Conservation (phyloP, 2,329 filamentous ascomycete species). For the Sclerotinia borealis region DNA sequence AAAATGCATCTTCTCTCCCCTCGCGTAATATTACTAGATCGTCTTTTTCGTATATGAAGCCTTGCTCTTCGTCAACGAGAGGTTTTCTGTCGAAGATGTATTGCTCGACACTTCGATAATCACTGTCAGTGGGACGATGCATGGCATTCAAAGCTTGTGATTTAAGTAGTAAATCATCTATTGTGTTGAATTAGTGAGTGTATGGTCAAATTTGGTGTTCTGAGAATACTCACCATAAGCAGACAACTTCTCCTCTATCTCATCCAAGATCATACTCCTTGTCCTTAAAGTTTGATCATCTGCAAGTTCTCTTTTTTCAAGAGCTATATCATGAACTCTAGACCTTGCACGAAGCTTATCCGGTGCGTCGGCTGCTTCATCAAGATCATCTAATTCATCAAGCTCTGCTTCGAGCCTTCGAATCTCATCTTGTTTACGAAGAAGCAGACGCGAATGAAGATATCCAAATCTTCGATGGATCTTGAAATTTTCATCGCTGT, state of each 20-base stretch:
- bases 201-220: neutral
- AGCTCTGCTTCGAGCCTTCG: constrained; percentile 20
- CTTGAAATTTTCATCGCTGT: constrained; percentile 38
- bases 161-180: constrained; percentile 4
- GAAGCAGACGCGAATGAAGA: constrained; percentile 35
- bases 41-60: constrained; percentile 35
- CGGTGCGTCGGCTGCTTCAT: constrained; percentile 6
- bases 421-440: constrained; percentile 23
- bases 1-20: constrained; percentile 36
- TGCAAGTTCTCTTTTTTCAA: neutral
- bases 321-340: constrained; percentile 10
- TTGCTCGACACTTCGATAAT: constrained; percentile 32
- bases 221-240: constrained; percentile 9
- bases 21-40: constrained; percentile 37
- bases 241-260: constrained; percentile 16
- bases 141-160: constrained; percentile 22
- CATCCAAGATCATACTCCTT: constrained; percentile 12
- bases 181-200: neutral
- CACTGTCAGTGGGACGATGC: constrained; percentile 29
- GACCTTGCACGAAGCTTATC: constrained; percentile 1
- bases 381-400: constrained; percentile 17
- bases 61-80: constrained; percentile 23
- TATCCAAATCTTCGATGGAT: constrained; percentile 39
- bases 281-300: neutral
- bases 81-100: constrained; percentile 27